Conservation (phyloP, 768 basidiomycete genomes). For the Suillus brevipes region DNA sequence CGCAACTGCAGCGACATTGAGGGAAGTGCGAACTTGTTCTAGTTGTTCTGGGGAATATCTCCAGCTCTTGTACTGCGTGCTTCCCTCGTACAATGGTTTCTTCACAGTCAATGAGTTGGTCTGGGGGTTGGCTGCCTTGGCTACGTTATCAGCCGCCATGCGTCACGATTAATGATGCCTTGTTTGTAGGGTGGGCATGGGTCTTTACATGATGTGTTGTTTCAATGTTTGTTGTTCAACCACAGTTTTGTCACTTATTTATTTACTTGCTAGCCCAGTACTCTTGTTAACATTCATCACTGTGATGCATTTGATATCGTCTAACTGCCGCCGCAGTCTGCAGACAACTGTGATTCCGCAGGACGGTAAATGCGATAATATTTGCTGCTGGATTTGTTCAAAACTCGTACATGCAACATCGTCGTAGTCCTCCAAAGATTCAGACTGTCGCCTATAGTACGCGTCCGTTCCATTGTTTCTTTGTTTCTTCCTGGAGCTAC, state of each 20-base stretch:
- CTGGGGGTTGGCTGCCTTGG: slow-evolving; percentile 1
- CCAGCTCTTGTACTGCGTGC: slow-evolving; percentile 88
- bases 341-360: neutral
- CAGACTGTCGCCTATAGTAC: neutral
- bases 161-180: slow-evolving; percentile 1
- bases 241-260: neutral
- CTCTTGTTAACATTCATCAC: neutral
- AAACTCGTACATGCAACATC: neutral
- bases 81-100: slow-evolving; percentile 66
- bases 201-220: too few species aligned
- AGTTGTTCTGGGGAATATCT: slow-evolving; percentile 77
- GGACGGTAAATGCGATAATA: neutral
- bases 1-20: slow-evolving; percentile 77
- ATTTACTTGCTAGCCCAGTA: neutral
- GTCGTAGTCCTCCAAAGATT: neutral
- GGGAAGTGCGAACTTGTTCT: slow-evolving; percentile 51
- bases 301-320: neutral
- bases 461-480: neutral
- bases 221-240: neutral
- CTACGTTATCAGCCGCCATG: slow-evolving; percentile 8
- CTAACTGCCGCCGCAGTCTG: neutral
- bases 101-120: slow-evolving; percentile 9
- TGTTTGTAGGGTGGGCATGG: neutral
- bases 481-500: neutral
- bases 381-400: neutral